Conservation (phyloP, 1,139 yeast genomes). For the Wickerhamiella pararugosa region DNA sequence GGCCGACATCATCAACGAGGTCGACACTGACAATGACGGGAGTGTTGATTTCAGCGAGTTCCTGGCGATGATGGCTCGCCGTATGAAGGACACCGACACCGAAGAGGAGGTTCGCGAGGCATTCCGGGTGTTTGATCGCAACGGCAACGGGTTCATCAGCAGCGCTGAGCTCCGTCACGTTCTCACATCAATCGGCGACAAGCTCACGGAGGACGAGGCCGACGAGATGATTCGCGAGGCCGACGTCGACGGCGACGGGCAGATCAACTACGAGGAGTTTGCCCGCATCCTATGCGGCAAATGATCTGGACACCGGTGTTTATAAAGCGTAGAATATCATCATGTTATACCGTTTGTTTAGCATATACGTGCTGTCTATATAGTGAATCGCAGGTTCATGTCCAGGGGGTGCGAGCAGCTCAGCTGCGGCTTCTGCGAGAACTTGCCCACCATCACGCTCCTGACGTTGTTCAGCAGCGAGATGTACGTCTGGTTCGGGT, state of each 20-base stretch:
- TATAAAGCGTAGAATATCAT: background rate
- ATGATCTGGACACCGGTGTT: constrained; percentile 4
- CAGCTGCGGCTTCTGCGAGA: constrained; percentile 80
- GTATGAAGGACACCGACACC: constrained; percentile 88
- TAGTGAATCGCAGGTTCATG: constrained; percentile 48
- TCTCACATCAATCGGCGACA: constrained; percentile 92
- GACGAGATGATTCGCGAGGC: constrained; percentile 96
- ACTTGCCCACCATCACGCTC: constrained; percentile 47
- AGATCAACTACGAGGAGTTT: constrained; percentile 89
- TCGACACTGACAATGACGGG: constrained; percentile 89
- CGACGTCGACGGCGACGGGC: constrained; percentile 84
- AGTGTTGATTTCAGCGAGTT: constrained; percentile 73
- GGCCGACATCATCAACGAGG: constrained; percentile 92
- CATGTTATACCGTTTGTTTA: too few species aligned
- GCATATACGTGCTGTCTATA: constrained; percentile 16
- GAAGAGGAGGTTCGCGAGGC: constrained; percentile 97
- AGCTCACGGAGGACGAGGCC: constrained; percentile 87
- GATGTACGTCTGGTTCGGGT: constrained; percentile 62
- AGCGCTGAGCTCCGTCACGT: constrained; percentile 95
- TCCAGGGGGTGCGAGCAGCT: constrained; percentile 76
- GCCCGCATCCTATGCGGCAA: constrained; percentile 47
- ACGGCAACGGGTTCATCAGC: constrained; percentile 93
- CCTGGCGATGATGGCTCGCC: constrained; percentile 82
- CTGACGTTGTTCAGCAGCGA: constrained; percentile 74
- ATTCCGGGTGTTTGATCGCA: constrained; percentile 83